Percentiles rank a stretch among this genome's conserved stretches.
These are phyloP conservation scores for Sporothrix dimorphospora DNA, from an alignment of 2,329 filamentous ascomycete genomes.

Conservation along the genomic window DNA sequence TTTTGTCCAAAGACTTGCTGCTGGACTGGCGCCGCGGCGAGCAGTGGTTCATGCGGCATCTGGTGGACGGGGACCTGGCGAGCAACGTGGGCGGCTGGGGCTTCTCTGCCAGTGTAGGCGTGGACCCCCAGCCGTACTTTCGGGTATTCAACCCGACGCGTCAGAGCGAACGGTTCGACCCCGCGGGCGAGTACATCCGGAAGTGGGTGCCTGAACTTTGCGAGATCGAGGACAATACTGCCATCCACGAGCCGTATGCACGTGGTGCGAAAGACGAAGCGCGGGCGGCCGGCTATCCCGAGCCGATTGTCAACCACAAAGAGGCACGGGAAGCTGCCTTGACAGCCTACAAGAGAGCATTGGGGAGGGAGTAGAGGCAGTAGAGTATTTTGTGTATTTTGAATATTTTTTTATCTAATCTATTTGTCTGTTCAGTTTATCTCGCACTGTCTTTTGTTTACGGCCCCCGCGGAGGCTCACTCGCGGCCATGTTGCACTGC, in stretches of 20 bases:
- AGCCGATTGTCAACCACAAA: conserved; percentile 75
- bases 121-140: conserved; percentile 72
- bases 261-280: conserved; percentile 63
- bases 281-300: conserved; percentile 71
- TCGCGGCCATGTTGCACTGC: conserved; percentile 79
- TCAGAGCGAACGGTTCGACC: conserved; percentile 86
- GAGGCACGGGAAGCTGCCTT: conserved; percentile 60
- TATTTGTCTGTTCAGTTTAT: not conserved
- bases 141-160: conserved; percentile 84
- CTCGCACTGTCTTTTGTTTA: not conserved
- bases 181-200: conserved; percentile 76
- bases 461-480: conserved; percentile 37
- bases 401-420: not conserved
- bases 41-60: conserved; percentile 77
- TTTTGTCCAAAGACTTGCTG: conserved; percentile 77
- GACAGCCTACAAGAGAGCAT: conserved; percentile 39
- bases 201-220: conserved; percentile 79
- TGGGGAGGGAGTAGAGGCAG: conserved; percentile 26
- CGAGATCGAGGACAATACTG: conserved; percentile 66
- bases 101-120: conserved; percentile 47
- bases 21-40: conserved; percentile 85
- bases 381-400: not conserved
- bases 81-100: conserved; percentile 71
- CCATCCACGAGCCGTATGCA: conserved; percentile 80
- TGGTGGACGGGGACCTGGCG: conserved; percentile 79